Percentiles rank a stretch among this genome's conserved stretches.
These are phyloP conservation scores for Stagonosporopsis cucurbitacearum DNA, from an alignment of 2,329 filamentous ascomycete genomes.

Conservation along the genomic window DNA sequence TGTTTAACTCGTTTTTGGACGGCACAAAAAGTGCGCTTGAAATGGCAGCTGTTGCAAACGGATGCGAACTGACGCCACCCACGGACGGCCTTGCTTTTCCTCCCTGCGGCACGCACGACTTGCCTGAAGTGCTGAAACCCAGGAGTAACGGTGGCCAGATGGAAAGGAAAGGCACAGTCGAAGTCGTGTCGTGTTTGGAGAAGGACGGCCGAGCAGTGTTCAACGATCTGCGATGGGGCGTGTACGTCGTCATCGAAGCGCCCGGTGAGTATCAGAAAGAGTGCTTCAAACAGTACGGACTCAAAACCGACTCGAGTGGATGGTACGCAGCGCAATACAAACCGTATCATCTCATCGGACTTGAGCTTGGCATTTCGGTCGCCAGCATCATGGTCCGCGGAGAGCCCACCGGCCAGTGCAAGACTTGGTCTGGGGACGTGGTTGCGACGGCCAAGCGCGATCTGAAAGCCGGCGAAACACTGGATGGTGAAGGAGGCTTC, in stretches of 20 bases:
- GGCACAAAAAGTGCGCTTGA: conserved; percentile 58
- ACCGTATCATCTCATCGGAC: conserved; percentile 57
- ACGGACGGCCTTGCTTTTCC: conserved; percentile 53
- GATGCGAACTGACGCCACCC: conserved; percentile 52
- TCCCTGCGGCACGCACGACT: conserved; percentile 53
- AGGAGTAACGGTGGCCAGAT: conserved; percentile 51
- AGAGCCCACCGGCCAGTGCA: conserved; percentile 55
- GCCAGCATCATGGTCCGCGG: conserved; percentile 56
- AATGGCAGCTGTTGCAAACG: conserved; percentile 58
- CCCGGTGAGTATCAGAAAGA: conserved; percentile 52
- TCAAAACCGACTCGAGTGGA: conserved; percentile 53
- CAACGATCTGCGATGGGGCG: conserved; percentile 53
- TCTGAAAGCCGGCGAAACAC: conserved; percentile 53
- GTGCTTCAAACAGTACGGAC: conserved; percentile 55
- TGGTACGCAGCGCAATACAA: conserved; percentile 56
- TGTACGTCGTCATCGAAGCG: conserved; percentile 56
- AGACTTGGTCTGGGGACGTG: conserved; percentile 54
- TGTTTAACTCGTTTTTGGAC: conserved; percentile 59
- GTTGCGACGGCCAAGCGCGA: conserved; percentile 57
- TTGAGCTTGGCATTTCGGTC: conserved; percentile 55
- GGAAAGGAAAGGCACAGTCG: conserved; percentile 53
- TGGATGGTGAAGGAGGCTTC: conserved; percentile 56
- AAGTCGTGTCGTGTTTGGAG: conserved; percentile 56
- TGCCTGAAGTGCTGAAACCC: conserved; percentile 53
- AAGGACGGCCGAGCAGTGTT: conserved; percentile 51